Base-by-base conservation (phyloP, 2,329 filamentous ascomycete species). In the Rhexocercosporidium sp. region DNA sequence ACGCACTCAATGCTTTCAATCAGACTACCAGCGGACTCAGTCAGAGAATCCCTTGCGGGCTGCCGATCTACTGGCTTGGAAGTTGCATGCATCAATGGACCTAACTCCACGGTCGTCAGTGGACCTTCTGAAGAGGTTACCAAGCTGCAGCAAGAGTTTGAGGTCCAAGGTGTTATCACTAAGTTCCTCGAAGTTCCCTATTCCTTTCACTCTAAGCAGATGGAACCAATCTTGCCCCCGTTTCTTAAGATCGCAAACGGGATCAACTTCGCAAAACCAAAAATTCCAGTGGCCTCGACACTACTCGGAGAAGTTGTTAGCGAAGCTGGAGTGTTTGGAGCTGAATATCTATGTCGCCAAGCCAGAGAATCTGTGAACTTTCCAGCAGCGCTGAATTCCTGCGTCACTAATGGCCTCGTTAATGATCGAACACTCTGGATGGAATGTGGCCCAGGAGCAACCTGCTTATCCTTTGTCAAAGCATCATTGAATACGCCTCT, bases 391-490 rank as follows among this genome's bases (percentile, higher is more conserved):
- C 79, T 93, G 1, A 80, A 85, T 16, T 81, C 82, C 39, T 89
- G 86, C 5, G 84, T 34, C 25, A 27, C 44, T 11, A 44, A 25
- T 22, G 54, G 34, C 7, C 25, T 63, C 14, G 57, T 66, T 11
- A 18, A 64, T 25, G 41, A 66, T 8, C 46, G 29, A 78, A 90
- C 89, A 5, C 83, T 88, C 34, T 92, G 87, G 86, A 81, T 94
- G 64, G 91, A 94, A 76, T 80, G 93, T 70, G 91, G 91, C n/a
- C 90, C 91, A 41, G 89, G 92, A 74, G 90, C 90, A 0, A 85
- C 92, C 18, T 90, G 87, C 77, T 83, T 85, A 57, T 85, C 85
- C 66, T 88, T 93, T 83, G 84, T 92, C 70, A 90, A 89, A 80
- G 84, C 87, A 16, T 87, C 61, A 5, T 41, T 63, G 27, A 22